Evolutionary conservation across 148 eudicot genomes (phyloP), one percentile per base, ranked within the genome.

Genomic region (Simmondsia chinensis): DNA sequence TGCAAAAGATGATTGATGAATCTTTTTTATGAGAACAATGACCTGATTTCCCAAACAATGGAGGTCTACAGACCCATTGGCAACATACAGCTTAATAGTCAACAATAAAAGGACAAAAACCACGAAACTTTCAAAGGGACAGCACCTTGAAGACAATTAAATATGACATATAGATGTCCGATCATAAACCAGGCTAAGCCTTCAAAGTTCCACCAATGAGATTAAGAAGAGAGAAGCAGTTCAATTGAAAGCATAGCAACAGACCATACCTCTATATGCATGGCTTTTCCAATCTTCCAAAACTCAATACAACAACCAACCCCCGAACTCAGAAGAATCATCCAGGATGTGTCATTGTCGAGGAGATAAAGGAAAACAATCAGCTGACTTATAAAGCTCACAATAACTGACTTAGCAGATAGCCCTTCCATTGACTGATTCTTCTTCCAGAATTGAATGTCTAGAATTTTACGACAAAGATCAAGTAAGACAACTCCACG

Each of bases 201-300:
- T n/a, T n/a, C n/a, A n/a, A n/a, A n/a, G n/a, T n/a, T n/a, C n/a
- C n/a, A n/a, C n/a, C n/a, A n/a, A n/a, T n/a, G n/a, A n/a, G n/a
- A n/a, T n/a, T n/a, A n/a, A n/a, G n/a, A n/a, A n/a, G n/a, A n/a
- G n/a, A n/a, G n/a, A n/a, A n/a, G n/a, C n/a, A n/a, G n/a, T n/a
- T n/a, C n/a, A n/a, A n/a, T 15, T 11, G n/a, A n/a, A 17, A 36
- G 14, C 18, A 34, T 26, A 32, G 11, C 31, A 25, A 50, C 39
- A 48, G 37, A 32, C 13, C 28, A 48, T 71, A 91, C 97, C 95
- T 85, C 88, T 50, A 91, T 79, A 66, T 85, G 97, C 97, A 91
- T 91, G 26, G 97, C 97, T 64, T 91, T 91, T 64, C 97, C 97
- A 37, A 91, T 91, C 68, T 91, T 91, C 95, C 97, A 91, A 58